Evolutionary conservation across 192 early-diverging fungal genomes (phyloP), one percentile per base, ranked within the genome.

Genomic region (Coemansia sp.): DNA sequence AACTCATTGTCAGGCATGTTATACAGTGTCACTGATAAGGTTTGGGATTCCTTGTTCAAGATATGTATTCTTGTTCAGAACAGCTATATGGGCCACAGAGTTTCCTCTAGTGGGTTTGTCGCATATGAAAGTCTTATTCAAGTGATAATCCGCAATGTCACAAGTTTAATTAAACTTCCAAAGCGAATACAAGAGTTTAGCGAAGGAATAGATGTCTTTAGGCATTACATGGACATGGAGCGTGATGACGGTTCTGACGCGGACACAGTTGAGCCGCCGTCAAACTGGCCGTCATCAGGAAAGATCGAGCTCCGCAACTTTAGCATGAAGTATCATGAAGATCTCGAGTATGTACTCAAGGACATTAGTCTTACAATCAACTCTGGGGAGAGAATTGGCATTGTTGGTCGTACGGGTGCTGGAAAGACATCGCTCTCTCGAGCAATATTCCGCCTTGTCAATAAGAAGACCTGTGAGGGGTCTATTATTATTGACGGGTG

Each of bases 341-440:
- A 85, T 0, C 32, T 83, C 18, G 70, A 77, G 43, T 64, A 70
- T 0, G 81, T 81, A 10, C 69, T 90, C 12, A 61, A 64, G 7
- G 49, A 63, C 18, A 49, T 82, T 9, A 69, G 40, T 26, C 21
- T 85, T 23, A 61, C 60, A 11, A 79, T 74, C 18, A 21, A 59
- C 5, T 66, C 77, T 9, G 72, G 79, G 15, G 26, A 26, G 26
- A 26, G 3, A 3, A 3, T 26, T 26, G 26, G 26, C 26, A 26
- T 26, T 26, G 26, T 26, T 26, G 26, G 88, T 10, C 81, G 87
- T 7, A 88, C 87, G 6, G 94, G 92, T 37, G 92, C 92, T 11
- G 91, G 92, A 37, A 94, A 94, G 69, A 85, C 87, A 1, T 86
- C 92, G 3, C 69, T 94, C 23, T 76, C 84, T 19, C 70, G 91